Evolutionary conservation across 805 yeast genomes (phyloP), one percentile per base, ranked within the genome.

Genomic region (Myxozyma neglecta): DNA sequence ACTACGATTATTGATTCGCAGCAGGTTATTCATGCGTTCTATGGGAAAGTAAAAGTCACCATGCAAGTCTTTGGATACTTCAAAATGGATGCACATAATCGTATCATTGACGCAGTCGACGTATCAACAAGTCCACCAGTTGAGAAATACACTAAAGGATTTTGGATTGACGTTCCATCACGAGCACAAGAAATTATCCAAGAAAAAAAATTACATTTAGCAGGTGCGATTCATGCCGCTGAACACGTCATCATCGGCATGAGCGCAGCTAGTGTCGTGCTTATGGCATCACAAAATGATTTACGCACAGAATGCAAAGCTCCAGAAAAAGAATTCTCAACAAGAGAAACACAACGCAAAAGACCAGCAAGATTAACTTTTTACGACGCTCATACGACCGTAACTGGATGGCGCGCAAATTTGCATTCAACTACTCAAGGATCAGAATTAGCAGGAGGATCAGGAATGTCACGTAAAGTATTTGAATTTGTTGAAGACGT

Each of bases 181-280:
- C 69, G 70, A n/a, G 89, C 90, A 0, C 70, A 92, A 13, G 85
- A 84, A 0, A 63, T 85, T 1, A 78, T 93, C 37, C 75, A 78
- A 2, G 73, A 71, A 2, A 90, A 90, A 66, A 69, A 77, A 1
- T 75, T 94, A 49, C 88, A 83, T 60, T 76, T 86, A 1, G 93
- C 98, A 0, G 99, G 89, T 5, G 96, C 94, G 0, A 89, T 94
- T n/a, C 99, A 94, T 76, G 97, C 96, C 1, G 96, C 97, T 0
- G 93, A 91, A 67, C 99, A 94, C 77, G 90, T 90, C 0, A 76
- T 94, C 1, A 86, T 94, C 81, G 86, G 89, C 51, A 80, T 89
- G 61, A 72, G 92, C 34, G 96, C 97, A 0, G 73, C 86, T 34
- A 86, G 83, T 61, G 84, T 91, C 4, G 84, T 85, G 11, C 85